These are phyloP conservation scores for Tremellales sp. DNA, from an alignment of 1,284 basidiomycete genomes.

Conservation along the genomic window DNA sequence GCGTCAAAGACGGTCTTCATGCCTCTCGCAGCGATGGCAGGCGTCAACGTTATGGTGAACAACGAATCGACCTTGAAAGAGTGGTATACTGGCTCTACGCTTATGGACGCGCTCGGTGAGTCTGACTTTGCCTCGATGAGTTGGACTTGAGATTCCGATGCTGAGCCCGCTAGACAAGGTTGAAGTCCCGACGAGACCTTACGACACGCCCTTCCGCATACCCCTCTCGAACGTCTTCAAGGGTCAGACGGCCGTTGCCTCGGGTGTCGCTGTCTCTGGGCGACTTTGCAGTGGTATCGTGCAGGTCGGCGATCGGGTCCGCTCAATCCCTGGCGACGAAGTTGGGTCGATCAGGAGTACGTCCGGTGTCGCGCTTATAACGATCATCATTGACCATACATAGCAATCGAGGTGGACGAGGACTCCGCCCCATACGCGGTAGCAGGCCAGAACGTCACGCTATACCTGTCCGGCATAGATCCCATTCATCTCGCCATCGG, in stretches of 20 bases:
- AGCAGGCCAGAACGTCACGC: constrained; percentile 81
- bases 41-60: constrained; percentile 66
- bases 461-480: constrained; percentile 81
- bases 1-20: constrained; percentile 74
- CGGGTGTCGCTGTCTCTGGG: constrained; percentile 77
- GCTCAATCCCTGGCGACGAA: constrained; percentile 89
- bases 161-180: constrained; percentile 60
- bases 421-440: constrained; percentile 78
- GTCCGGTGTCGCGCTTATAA: constrained; percentile 22
- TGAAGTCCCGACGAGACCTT: constrained; percentile 73
- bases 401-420: constrained; percentile 84
- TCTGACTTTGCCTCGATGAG: constrained; percentile 4
- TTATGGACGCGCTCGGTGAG: constrained; percentile 76
- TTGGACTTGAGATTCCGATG: background rate
- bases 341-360: constrained; percentile 74
- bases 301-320: constrained; percentile 83
- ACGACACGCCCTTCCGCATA: constrained; percentile 72
- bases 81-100: constrained; percentile 85
- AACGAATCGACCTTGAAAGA: constrained; percentile 51
- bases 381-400: too few relatives aligned
- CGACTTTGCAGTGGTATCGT: constrained; percentile 81
- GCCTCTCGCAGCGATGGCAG: constrained; percentile 85
- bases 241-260: constrained; percentile 65
- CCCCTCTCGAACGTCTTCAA: constrained; percentile 96
- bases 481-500: constrained; percentile 82